phyloP scores from a whole-genome alignment of 2,329 filamentous ascomycete genomes.

The Epichloe coenophiala region DNA sequence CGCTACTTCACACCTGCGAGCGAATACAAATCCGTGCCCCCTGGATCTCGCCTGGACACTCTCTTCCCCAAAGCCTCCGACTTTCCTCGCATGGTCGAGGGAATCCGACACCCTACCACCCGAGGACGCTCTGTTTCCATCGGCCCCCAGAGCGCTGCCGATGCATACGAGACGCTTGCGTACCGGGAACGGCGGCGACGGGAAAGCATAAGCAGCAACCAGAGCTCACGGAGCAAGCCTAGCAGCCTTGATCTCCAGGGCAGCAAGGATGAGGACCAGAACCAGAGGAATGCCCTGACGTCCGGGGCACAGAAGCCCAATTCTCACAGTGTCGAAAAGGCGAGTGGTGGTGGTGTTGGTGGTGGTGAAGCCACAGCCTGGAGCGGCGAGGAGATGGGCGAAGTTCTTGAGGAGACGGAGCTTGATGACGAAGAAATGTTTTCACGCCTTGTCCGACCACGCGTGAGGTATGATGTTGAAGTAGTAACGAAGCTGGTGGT shows the following conservation, averaged over 20 bases:
- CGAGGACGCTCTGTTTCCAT: slow-evolving; percentile 74
- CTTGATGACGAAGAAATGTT: slow-evolving; percentile 69
- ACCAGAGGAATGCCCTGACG: slow-evolving; percentile 24
- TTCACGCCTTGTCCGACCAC: slow-evolving; percentile 66
- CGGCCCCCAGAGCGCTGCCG: slow-evolving; percentile 88
- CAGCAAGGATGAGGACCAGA: slow-evolving; percentile 25
- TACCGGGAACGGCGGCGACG: slow-evolving; percentile 58
- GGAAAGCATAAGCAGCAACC: slow-evolving; percentile 41
- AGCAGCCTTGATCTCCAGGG: slow-evolving; percentile 28
- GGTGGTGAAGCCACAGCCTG: slow-evolving; percentile 38
- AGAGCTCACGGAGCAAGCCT: slow-evolving; percentile 29
- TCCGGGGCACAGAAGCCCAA: slow-evolving; percentile 32
- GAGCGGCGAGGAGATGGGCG: not conserved
- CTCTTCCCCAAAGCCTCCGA: slow-evolving; percentile 83
- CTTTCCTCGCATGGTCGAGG: slow-evolving; percentile 67
- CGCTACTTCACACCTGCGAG: slow-evolving; percentile 86
- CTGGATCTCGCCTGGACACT: slow-evolving; percentile 59
- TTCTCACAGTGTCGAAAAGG: slow-evolving; percentile 53
- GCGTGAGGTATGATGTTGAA: slow-evolving; percentile 95
- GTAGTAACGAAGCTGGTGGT: slow-evolving; percentile 94
- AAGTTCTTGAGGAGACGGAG: slow-evolving; percentile 29
- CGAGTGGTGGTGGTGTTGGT: too few species aligned
- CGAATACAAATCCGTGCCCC: slow-evolving; percentile 73
- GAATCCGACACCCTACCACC: slow-evolving; percentile 58
- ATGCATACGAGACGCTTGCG: slow-evolving; percentile 89